phyloP scores from a whole-genome alignment of 2,329 filamentous ascomycete species.

The Aureobasidium sp. region DNA sequence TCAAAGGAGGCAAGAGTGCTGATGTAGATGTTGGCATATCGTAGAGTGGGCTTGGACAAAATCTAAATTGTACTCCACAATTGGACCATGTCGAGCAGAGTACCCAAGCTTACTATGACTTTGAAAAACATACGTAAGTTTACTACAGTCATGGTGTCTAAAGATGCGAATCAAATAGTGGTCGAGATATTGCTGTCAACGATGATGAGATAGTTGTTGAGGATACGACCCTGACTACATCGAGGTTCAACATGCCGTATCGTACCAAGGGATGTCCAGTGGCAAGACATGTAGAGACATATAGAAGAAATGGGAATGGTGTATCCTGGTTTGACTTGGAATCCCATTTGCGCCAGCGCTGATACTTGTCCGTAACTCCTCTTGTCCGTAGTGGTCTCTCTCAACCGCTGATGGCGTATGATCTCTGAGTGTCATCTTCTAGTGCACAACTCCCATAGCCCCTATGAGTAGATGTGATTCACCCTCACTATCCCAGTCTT shows the following conservation, averaged over 20 bases:
- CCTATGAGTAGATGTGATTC: neutral
- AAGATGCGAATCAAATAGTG: neutral
- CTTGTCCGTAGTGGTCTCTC: neutral
- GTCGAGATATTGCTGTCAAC: neutral
- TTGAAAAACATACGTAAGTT: too few relatives aligned
- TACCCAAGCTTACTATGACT: too few relatives aligned
- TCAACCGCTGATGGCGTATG: neutral
- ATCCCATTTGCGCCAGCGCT: neutral
- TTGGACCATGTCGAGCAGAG: too few relatives aligned
- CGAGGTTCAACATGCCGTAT: neutral
- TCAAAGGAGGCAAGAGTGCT: too few relatives aligned
- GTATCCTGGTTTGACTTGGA: neutral
- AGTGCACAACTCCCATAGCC: neutral
- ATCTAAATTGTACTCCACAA: too few relatives aligned
- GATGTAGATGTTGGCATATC: too few relatives aligned
- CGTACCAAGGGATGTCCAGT: neutral
- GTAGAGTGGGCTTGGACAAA: too few relatives aligned
- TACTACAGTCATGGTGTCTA: too few relatives aligned
- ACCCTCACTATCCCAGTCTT: neutral
- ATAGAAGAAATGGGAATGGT: neutral
- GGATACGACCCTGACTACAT: neutral
- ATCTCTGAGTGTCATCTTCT: neutral
- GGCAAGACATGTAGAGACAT: neutral
- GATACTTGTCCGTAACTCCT: neutral
- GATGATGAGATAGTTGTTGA: neutral